Evolutionary conservation across 768 basidiomycete genomes (phyloP), one percentile per base, ranked within the genome.

Genomic region (Termitomyces sp.): DNA sequence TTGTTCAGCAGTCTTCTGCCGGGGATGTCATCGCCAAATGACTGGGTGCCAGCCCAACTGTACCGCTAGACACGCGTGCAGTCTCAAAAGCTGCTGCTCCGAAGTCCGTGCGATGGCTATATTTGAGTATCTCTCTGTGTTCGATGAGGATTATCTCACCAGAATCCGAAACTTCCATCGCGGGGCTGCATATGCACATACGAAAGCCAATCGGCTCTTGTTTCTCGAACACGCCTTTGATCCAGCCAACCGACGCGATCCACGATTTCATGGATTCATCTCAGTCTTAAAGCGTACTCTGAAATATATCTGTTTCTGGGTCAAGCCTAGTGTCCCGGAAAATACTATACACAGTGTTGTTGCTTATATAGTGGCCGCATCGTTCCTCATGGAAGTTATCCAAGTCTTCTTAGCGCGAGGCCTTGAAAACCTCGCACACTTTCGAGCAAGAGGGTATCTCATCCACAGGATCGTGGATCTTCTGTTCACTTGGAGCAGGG

Each of bases 61-160:
- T 22, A 16, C 46, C 20, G 48, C 37, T 24, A 27, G 49, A 48
- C 44, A 58, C 36, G 4, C 34, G 27, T 62, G 61, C 13, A 13
- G 4, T 12, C 34, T 62, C 18, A 62, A 58, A 30, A 22, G 20
- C 13, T 62, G 61, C 34, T 62, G 61, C 45, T 8, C 58, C 1
- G 52, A 58, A 30, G 57, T 56, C n/a, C 61, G 61, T 37, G 61
- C 57, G 16, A 55, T 62, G 49, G 61, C 58, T 6, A 58, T 58
- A 24, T 62, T 58, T n/a, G 54, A 62, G 31, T 37, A 58, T 22
- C 49, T 62, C 6, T 50, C 61, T 22, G 33, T 34, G 0, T 62
- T 62, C 37, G 61, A 62, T 36, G 27, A 55, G 16, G 46, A 46
- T 12, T 61, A 55, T n/a, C 52, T 58, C 22, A 27, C 27, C 16